Evolutionary conservation across 768 basidiomycete species (phyloP).

Genomic region (Leccinum barrowsii): DNA sequence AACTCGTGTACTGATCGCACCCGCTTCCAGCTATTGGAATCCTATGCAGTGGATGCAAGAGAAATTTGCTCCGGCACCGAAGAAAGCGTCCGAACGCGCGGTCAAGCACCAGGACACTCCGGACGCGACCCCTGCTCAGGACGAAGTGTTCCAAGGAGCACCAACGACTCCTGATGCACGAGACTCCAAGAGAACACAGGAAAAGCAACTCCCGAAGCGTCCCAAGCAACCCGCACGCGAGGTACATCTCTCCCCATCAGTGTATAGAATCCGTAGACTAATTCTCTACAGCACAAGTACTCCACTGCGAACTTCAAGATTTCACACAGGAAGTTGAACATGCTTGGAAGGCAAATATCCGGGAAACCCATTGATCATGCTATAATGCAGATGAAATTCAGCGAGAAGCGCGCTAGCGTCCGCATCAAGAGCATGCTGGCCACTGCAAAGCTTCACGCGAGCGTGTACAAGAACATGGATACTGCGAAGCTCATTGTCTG

Average conservation of each 20-base stretch:
- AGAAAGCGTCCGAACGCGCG: constrained; percentile 44
- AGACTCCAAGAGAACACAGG: constrained; percentile 17
- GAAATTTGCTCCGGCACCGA: constrained; percentile 47
- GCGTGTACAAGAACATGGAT: constrained; percentile 70
- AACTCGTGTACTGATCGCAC: background rate
- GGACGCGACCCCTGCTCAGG: constrained; percentile 22
- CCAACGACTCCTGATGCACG: constrained; percentile 17
- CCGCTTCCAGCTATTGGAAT: constrained; percentile 44
- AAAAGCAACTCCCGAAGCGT: constrained; percentile 8
- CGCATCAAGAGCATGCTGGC: constrained; percentile 88
- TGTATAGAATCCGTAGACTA: constrained; percentile 6
- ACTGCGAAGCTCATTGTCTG: constrained; percentile 75
- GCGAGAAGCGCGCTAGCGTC: constrained; percentile 83
- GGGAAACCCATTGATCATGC: constrained; percentile 93
- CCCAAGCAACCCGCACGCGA: constrained; percentile 28
- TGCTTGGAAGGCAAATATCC: constrained; percentile 81
- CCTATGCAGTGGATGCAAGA: constrained; percentile 65
- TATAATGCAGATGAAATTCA: constrained; percentile 95
- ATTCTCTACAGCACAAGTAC: constrained; percentile 74
- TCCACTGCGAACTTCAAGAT: constrained; percentile 92
- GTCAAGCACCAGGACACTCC: constrained; percentile 34
- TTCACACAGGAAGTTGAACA: constrained; percentile 89
- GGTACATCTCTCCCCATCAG: constrained; percentile 13
- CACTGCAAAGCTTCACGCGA: constrained; percentile 83
- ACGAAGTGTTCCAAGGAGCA: constrained; percentile 43